These are phyloP conservation scores for Macrotyloma uniflorum DNA, from an alignment of 306 rosid species.

Conservation along the genomic window DNA sequence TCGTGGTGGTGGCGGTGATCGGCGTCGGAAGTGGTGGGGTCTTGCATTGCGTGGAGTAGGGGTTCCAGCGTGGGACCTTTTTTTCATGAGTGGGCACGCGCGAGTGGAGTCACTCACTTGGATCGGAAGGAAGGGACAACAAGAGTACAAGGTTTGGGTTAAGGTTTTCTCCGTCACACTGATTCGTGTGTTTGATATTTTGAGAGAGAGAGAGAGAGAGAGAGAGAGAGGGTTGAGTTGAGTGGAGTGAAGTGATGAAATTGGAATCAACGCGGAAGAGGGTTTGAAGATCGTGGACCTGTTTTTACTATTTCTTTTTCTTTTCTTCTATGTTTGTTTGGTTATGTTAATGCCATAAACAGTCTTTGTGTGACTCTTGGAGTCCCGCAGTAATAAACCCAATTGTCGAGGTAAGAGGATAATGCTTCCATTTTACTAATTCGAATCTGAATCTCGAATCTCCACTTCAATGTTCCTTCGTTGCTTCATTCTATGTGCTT, in stretches of 20 bases:
- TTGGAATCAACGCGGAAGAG: neutral
- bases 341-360: neutral
- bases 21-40: conserved; percentile 28
- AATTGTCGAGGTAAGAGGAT: neutral
- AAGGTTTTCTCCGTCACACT: too few species aligned
- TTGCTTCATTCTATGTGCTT: neutral
- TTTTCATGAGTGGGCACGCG: neutral
- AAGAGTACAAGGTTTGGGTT: neutral
- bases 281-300: neutral
- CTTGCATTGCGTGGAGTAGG: conserved; percentile 40
- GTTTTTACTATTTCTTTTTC: neutral
- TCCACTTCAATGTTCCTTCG: neutral
- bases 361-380: neutral
- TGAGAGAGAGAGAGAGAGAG: neutral
- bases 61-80: conserved; percentile 5
- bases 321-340: too few species aligned
- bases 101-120: neutral
- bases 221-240: neutral
- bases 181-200: neutral
- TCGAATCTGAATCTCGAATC: neutral
- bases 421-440: neutral
- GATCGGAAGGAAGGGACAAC: neutral
- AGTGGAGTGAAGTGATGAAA: neutral
- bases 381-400: neutral
- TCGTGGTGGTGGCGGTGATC: conserved; percentile 7